Base-by-base conservation (phyloP, 169 alveolate species). In the Neospora caninum region DNA sequence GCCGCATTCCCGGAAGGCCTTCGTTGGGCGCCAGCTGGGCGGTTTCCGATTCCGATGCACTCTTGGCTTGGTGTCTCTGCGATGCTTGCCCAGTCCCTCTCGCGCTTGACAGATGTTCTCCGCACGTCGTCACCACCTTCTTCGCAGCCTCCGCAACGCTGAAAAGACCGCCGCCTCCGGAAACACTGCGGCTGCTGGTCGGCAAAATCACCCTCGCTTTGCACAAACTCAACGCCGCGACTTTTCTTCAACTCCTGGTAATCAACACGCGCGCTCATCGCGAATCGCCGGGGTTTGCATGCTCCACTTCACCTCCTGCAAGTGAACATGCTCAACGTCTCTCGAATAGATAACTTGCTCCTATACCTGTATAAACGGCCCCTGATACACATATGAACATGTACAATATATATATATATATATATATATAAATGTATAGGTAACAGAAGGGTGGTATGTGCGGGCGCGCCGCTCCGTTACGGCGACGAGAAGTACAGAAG, bases 241-340 rank as follows among this genome's bases (percentile, higher is more conserved):
- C 86, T 43, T 78, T 78, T 22, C 86, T 78, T 78, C 86, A 78
- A n/a, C 27, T 78, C n/a, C 45, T 78, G 86, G 86, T 78, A 78
- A 78, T 13, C 34, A 16, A 73, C 9, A 10, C 0, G 25, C 10
- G 4, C 4, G 9, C 84, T 0, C n/a, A n/a, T n/a, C n/a, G n/a
- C n/a, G n/a, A n/a, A n/a, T n/a, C n/a, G n/a, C n/a, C n/a, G n/a
- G n/a, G n/a, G n/a, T n/a, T n/a, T n/a, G n/a, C n/a, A n/a, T n/a
- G n/a, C n/a, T n/a, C n/a, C n/a, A n/a, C n/a, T n/a, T n/a, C 58
- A 49, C 22, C 4, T 7, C 4, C 58, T 49, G 58, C 58, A 49
- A n/a, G 58, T 49, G 58, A 4, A 49, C 58, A 49, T 4, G 58
- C 58, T 49, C 58, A 13, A 49, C 22, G 13, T 49, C 58, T 49